Conservation (phyloP, 2,329 filamentous ascomycete genomes). For the Hypoxylon sp. region DNA sequence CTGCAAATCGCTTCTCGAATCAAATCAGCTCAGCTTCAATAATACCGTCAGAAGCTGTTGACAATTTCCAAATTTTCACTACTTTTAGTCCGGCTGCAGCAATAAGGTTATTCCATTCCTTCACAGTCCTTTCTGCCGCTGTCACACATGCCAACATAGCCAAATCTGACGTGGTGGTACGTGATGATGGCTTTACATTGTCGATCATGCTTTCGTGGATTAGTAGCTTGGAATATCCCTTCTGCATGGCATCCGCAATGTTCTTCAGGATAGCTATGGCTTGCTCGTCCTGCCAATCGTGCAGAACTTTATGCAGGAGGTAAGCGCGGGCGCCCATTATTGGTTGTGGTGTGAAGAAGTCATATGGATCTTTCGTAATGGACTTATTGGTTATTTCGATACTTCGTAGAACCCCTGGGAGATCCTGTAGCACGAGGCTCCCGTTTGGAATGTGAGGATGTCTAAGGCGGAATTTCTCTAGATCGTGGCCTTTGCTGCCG, state of each 20-base stretch:
- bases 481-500: conserved; percentile 57
- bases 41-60: conserved; percentile 51
- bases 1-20: background rate
- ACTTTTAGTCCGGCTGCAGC: conserved; percentile 48
- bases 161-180: conserved; percentile 55
- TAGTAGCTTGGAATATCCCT: conserved; percentile 59
- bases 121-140: conserved; percentile 54
- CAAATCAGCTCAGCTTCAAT: conserved; percentile 50
- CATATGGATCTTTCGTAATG: conserved; percentile 54
- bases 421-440: conserved; percentile 49
- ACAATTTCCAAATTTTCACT: conserved; percentile 53
- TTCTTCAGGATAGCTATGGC: conserved; percentile 54
- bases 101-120: conserved; percentile 53
- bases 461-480: conserved; percentile 53
- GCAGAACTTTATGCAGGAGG: conserved; percentile 55
- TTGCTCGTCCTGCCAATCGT: conserved; percentile 59
- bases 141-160: conserved; percentile 55
- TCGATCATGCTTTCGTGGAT: conserved; percentile 59
- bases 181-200: conserved; percentile 49
- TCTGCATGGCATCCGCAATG: conserved; percentile 52
- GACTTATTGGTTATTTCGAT: conserved; percentile 42
- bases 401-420: conserved; percentile 51
- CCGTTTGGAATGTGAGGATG: conserved; percentile 48
- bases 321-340: conserved; percentile 58
- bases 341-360: conserved; percentile 59